Evolutionary conservation across 495 filamentous ascomycete species (phyloP).

Genomic region (Neurospora sublineolata): DNA sequence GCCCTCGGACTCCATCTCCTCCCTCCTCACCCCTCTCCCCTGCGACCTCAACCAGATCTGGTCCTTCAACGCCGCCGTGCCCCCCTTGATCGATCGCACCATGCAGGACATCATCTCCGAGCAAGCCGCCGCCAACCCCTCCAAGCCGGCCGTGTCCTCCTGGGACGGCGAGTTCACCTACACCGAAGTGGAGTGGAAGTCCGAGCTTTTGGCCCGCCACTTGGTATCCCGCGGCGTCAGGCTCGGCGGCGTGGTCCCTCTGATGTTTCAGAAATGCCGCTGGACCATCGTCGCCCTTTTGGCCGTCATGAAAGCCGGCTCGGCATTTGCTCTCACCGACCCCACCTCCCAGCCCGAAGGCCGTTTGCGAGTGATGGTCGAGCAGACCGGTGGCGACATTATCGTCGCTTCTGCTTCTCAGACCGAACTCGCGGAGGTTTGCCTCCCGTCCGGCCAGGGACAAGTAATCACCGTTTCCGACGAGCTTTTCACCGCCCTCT

Average conservation of each 20-base stretch:
- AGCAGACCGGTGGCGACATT: slow-evolving; percentile 35
- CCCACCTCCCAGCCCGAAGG: slow-evolving; percentile 32
- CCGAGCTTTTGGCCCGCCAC: slow-evolving; percentile 36
- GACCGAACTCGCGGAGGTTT: slow-evolving; percentile 16
- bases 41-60: slow-evolving; percentile 26
- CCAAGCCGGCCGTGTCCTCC: slow-evolving; percentile 23
- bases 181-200: slow-evolving; percentile 36
- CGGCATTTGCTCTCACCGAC: slow-evolving; percentile 29
- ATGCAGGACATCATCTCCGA: slow-evolving; percentile 31
- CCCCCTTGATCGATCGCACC: slow-evolving; percentile 23
- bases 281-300: slow-evolving; percentile 41
- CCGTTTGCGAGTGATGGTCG: slow-evolving; percentile 42
- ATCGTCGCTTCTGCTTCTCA: slow-evolving; percentile 42
- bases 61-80: slow-evolving; percentile 29
- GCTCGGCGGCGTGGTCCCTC: slow-evolving; percentile 34
- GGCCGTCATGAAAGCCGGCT: slow-evolving; percentile 44
- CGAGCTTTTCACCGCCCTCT: not conserved
- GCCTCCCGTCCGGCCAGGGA: slow-evolving; percentile 9
- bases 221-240: slow-evolving; percentile 32
- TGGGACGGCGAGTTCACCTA: slow-evolving; percentile 55
- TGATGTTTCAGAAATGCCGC: slow-evolving; percentile 46
- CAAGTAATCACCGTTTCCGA: slow-evolving; percentile 15
- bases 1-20: not conserved
- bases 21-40: slow-evolving; percentile 4
- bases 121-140: slow-evolving; percentile 16